Evolutionary conservation across 768 basidiomycete genomes (phyloP), one percentile per base, ranked within the genome.

Genomic region (Termitomyces sp.): DNA sequence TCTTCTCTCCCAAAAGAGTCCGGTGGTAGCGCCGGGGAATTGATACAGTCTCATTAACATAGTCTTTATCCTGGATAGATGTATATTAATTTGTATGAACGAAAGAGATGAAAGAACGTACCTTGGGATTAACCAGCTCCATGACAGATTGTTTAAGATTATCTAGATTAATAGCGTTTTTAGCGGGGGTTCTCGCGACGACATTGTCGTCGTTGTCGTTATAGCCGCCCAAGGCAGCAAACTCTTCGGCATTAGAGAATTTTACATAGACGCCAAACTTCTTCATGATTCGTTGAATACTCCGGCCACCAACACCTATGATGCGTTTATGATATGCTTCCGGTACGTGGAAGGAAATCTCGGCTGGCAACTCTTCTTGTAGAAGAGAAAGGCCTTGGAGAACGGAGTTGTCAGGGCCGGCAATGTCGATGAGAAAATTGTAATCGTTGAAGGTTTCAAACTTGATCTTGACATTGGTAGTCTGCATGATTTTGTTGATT

Each of bases 211-310:
- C 96, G 68, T 96, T 97, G 68, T 98, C 94, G 64, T 89, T 86
- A 69, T 96, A 96, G 5, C 95, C 96, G 25, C 96, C 96, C 59
- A 95, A 79, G 12, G 89, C 84, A 35, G 94, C 94, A 70, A 95
- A 97, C 68, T 98, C 96, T 63, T 98, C 96, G 11, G 93, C 93
- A 68, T 98, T 98, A 22, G 92, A 93, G 65, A 98, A 99, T 73
- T 98, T 98, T 71, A 99, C 96, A 72, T 98, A 98, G 20, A 98
- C 96, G n/a, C 96, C 96, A 61, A 89, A 97, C 69, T 96, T 94
- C 77, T 98, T 98, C 96, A 99, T 99, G 72, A 99, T 98, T 56
- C 94, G 85, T 70, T 98, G 96, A 56, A 99, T 98, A 71, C 94
- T 98, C 65, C 94, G 87, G 27, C 96, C 96, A 32, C 94, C 95